Conservation (phyloP, 2,329 filamentous ascomycete genomes). For the Colletotrichum limetticola region DNA sequence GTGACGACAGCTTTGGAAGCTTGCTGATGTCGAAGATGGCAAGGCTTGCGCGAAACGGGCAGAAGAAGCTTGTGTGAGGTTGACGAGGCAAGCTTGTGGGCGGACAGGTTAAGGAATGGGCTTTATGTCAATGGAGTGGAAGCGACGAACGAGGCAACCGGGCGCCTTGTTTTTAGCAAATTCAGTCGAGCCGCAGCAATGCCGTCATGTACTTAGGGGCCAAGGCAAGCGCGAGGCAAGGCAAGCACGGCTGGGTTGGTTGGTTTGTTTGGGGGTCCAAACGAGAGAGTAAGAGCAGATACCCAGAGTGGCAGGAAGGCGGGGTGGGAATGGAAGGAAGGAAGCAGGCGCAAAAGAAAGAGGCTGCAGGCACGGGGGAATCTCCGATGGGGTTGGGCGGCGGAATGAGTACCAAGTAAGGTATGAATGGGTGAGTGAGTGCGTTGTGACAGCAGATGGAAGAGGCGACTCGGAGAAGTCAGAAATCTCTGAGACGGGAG, state of each 20-base stretch:
- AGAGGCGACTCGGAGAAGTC: not conserved
- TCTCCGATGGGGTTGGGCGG: constrained; percentile 10
- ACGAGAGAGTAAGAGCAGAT: not conserved
- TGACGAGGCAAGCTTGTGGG: not conserved
- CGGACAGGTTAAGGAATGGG: constrained; percentile 6
- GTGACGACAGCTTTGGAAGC: not conserved
- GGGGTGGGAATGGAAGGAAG: constrained; percentile 6
- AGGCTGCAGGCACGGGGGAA: constrained; percentile 13
- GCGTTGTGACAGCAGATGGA: not conserved
- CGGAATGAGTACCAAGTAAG: not conserved
- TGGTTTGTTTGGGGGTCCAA: constrained; percentile 6
- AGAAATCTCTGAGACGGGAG: not conserved
- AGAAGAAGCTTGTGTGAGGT: constrained; percentile 2
- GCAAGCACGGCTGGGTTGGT: constrained; percentile 1
- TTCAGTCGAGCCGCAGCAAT: constrained; percentile 13
- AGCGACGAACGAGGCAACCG: constrained; percentile 18
- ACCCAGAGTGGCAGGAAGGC: constrained; percentile 5
- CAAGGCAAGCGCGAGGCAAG: constrained; percentile 9
- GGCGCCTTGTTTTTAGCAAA: constrained; percentile 25
- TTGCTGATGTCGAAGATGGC: not conserved
- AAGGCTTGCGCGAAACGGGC: constrained; percentile 22
- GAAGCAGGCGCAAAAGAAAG: constrained; percentile 1
- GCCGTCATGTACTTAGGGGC: constrained; percentile 10
- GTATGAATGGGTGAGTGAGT: not conserved
- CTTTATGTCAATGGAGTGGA: constrained; percentile 21